A percentile compares a stretch with the other conserved stretches of the same genome.
Evolutionary conservation across 2,329 filamentous ascomycete species (phyloP).

Genomic region (Bipolaris sorokiniana): DNA sequence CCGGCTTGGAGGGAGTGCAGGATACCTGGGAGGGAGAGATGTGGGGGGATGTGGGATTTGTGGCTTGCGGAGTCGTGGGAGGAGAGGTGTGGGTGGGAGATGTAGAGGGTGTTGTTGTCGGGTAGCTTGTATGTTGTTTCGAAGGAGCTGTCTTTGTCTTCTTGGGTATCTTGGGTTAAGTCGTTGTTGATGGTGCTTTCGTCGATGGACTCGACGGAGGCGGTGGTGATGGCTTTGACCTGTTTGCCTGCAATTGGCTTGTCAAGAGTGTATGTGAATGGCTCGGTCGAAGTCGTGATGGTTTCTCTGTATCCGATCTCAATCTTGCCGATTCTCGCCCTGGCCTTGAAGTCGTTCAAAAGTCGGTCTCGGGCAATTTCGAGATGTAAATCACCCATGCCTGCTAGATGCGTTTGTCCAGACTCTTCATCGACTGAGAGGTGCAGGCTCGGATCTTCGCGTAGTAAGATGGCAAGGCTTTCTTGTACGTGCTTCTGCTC

Average conservation of each 20-base stretch:
- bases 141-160: slow-evolving; percentile 38
- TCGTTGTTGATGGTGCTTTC: slow-evolving; percentile 24
- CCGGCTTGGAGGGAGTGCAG: slow-evolving; percentile 73
- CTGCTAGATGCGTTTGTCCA: slow-evolving; percentile 89
- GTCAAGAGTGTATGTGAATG: slow-evolving; percentile 72
- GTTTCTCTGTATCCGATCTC: slow-evolving; percentile 95
- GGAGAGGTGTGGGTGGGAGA: slow-evolving; percentile 60
- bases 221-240: slow-evolving; percentile 78
- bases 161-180: slow-evolving; percentile 22
- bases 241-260: slow-evolving; percentile 79
- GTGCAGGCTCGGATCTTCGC: slow-evolving; percentile 91
- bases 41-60: slow-evolving; percentile 59
- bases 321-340: slow-evolving; percentile 83
- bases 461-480: slow-evolving; percentile 75
- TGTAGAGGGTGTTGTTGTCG: slow-evolving; percentile 74
- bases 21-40: slow-evolving; percentile 58
- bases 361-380: slow-evolving; percentile 91
- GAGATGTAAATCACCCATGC: slow-evolving; percentile 95
- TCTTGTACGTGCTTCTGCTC: slow-evolving; percentile 82
- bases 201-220: slow-evolving; percentile 66
- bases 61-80: slow-evolving; percentile 42
- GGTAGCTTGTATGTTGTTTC: slow-evolving; percentile 39
- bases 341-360: slow-evolving; percentile 86
- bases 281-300: slow-evolving; percentile 63
- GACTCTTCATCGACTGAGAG: slow-evolving; percentile 86